Evolutionary conservation across 2,329 filamentous ascomycete species (phyloP), one percentile per base, ranked within the genome.

Genomic region (Diaporthe amygdali): DNA sequence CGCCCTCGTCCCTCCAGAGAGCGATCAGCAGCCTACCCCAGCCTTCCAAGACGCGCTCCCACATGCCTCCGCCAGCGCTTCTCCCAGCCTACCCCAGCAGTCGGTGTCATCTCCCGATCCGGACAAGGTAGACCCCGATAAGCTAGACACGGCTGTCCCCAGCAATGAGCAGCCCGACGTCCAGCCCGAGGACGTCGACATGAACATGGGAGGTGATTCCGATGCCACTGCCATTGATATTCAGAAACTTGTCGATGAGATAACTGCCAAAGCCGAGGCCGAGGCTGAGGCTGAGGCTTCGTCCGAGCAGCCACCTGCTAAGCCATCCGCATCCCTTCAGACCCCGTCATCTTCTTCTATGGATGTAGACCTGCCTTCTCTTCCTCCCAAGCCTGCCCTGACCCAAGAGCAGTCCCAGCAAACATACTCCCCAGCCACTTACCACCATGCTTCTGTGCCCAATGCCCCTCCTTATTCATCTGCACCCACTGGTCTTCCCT

Each of bases 211-310:
- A 69, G 47, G 41, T 70, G 68, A 69, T 37, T n/a, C 52, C 51
- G 68, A 72, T 71, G 68, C 71, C 22, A 72, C 76, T 77, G 72
- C 74, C 67, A 66, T 80, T 78, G 79, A 80, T 69, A 80, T 81
- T 55, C 78, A 80, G 71, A 79, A 81, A 75, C 76, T 82, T 75
- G 77, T 82, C 72, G 77, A 80, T 74, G 76, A 78, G 66, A 80
- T 82, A 54, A 79, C 80, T 66, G 78, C 78, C 51, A 75, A 74
- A 70, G 76, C 76, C 46, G 68, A 74, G 72, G 76, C 76, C 56
- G 68, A 72, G 55, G 61, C 61, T 47, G 54, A 74, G 30, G 71
- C 66, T 25, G 27, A 68, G 27, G 59, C 72, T 68, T 55, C 64
- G 27, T 71, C 76, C 64, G 69, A 72, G 37, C 54, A 74, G 68